phyloP scores from a whole-genome alignment of 1,284 basidiomycete genomes.

The Ceraceosorus bombacis region DNA sequence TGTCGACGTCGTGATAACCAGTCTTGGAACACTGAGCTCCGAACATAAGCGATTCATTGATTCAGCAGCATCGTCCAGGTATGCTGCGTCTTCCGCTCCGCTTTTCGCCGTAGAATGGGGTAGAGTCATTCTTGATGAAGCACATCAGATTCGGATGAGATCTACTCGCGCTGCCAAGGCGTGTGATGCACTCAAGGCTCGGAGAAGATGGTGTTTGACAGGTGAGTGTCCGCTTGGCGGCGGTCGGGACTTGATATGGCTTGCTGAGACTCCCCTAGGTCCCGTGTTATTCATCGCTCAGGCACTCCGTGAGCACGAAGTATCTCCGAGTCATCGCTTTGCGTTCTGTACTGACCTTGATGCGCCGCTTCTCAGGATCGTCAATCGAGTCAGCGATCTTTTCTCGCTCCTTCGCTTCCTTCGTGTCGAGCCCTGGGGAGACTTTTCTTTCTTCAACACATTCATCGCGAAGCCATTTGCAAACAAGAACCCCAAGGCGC shows the following conservation, averaged over 20 bases:
- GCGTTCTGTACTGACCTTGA: too few species aligned
- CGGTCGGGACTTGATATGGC: too few species aligned
- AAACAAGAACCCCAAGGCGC: slow-evolving; percentile 35
- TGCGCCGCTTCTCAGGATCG: slow-evolving; percentile 59
- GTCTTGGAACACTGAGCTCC: slow-evolving; percentile 59
- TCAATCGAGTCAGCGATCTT: slow-evolving; percentile 82
- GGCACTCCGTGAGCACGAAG: too few species aligned
- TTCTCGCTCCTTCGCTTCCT: slow-evolving; percentile 62
- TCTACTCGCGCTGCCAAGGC: slow-evolving; percentile 83
- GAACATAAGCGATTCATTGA: slow-evolving; percentile 37
- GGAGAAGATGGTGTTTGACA: slow-evolving; percentile 82
- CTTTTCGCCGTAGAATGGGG: slow-evolving; percentile 43
- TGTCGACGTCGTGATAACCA: slow-evolving; percentile 72
- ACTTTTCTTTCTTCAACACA: slow-evolving; percentile 45
- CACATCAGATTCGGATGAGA: slow-evolving; percentile 89
- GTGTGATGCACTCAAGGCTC: slow-evolving; percentile 71
- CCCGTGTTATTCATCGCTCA: too few species aligned
- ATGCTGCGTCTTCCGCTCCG: slow-evolving; percentile 17
- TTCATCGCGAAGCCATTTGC: slow-evolving; percentile 46
- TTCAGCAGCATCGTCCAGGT: slow-evolving; percentile 15
- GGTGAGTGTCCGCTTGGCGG: slow-evolving; percentile 56
- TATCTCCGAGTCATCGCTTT: too few species aligned
- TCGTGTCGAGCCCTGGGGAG: slow-evolving; percentile 73
- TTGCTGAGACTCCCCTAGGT: too few species aligned
- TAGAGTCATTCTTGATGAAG: slow-evolving; percentile 61